Conservation (phyloP, 305 asterid species). For the Ruellia speciosa region DNA sequence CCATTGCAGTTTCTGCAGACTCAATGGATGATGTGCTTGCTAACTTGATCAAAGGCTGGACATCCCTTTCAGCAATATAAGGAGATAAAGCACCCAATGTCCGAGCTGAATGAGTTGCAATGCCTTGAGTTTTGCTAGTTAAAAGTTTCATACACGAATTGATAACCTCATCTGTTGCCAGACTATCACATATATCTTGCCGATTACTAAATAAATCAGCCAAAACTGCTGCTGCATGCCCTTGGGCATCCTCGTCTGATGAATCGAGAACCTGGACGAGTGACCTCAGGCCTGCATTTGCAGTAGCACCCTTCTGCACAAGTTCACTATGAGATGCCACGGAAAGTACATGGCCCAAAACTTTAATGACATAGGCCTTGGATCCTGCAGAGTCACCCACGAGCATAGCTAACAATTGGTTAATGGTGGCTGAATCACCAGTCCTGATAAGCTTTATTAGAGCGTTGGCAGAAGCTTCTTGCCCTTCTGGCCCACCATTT, state of each 20-base stretch:
- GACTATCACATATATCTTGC: conserved; percentile 62
- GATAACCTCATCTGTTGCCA: conserved; percentile 63
- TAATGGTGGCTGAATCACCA: conserved; percentile 51
- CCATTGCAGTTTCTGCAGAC: conserved; percentile 75
- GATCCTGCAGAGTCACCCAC: conserved; percentile 57
- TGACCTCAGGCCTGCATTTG: conserved; percentile 64
- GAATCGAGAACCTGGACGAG: conserved; percentile 77
- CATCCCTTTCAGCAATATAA: conserved; percentile 63
- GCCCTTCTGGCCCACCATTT: conserved; percentile 63
- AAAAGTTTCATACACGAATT: conserved; percentile 55
- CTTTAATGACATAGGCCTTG: conserved; percentile 54
- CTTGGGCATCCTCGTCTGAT: conserved; percentile 59
- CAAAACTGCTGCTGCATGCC: conserved; percentile 66
- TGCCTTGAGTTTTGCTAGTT: conserved; percentile 52
- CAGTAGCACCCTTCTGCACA: conserved; percentile 43
- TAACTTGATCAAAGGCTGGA: conserved; percentile 57
- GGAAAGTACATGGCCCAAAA: conserved; percentile 76
- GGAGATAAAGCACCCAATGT: conserved; percentile 68
- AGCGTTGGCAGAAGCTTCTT: conserved; percentile 62
- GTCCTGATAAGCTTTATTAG: conserved; percentile 43
- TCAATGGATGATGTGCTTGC: conserved; percentile 65
- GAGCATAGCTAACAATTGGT: conserved; percentile 62
- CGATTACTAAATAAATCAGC: conserved; percentile 58
- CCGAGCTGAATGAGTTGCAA: conserved; percentile 68
- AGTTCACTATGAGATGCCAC: conserved; percentile 59